Conservation (phyloP, 148 eudicot genomes). For the Simmondsia chinensis region DNA sequence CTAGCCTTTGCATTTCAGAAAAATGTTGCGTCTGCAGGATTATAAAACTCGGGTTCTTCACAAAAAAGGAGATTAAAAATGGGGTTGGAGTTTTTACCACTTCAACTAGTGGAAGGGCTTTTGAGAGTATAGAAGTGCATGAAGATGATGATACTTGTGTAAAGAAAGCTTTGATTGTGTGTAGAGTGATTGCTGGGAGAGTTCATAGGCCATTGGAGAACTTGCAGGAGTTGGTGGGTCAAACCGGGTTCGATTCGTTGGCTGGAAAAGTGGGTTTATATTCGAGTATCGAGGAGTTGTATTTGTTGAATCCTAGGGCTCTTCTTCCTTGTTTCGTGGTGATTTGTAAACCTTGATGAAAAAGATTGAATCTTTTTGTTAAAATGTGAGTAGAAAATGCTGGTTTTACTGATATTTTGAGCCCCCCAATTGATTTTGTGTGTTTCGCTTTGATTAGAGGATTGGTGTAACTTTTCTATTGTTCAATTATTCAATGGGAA, state of each 20-base stretch:
- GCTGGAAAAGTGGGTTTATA: constrained; percentile 92
- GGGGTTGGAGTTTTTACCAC: constrained; percentile 88
- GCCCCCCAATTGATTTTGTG: neutral
- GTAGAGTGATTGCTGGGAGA: constrained; percentile 94
- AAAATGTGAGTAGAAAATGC: constrained; percentile 2
- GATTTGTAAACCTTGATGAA: constrained; percentile 55
- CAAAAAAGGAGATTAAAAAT: constrained; percentile 47
- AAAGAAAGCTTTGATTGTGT: constrained; percentile 80
- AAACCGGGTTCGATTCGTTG: constrained; percentile 88
- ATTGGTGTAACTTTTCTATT: neutral
- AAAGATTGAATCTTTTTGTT: neutral
- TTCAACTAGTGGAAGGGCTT: constrained; percentile 90
- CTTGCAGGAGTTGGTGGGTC: constrained; percentile 68
- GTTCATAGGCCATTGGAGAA: constrained; percentile 93
- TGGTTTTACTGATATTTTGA: constrained; percentile 2
- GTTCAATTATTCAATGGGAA: constrained; percentile 7
- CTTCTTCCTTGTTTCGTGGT: constrained; percentile 97
- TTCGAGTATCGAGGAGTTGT: constrained; percentile 92
- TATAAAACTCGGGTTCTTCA: constrained; percentile 63
- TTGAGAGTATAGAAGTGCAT: constrained; percentile 39
- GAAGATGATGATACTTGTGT: constrained; percentile 30
- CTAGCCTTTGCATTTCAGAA: constrained; percentile 60
- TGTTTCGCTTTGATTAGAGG: neutral
- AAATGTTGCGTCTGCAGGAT: constrained; percentile 83
- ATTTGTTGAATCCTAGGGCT: constrained; percentile 89